Evolutionary conservation across 108 stramenopile species (phyloP).

Genomic region (Epithemia pelagica): DNA sequence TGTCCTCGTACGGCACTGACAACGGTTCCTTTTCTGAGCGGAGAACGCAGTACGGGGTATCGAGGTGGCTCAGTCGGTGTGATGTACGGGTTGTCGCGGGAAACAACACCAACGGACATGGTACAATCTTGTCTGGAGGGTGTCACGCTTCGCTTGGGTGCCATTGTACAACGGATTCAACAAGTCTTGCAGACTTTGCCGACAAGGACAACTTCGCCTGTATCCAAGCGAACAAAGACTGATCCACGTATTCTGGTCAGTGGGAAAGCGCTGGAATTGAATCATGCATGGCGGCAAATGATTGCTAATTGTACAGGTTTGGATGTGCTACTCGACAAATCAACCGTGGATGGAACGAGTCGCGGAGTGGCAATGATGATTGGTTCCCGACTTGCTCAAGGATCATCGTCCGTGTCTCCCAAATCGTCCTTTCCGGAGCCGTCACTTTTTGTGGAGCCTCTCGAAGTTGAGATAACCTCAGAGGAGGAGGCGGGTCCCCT

Average conservation of each 20-base stretch:
- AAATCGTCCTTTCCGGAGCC: no score
- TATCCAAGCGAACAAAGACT: background rate
- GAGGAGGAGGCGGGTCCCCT: no score
- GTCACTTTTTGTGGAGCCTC: no score
- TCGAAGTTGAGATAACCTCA: no score
- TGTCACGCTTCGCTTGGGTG: conserved; percentile 53
- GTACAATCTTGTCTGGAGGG: conserved; percentile 63
- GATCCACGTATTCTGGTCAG: conserved; percentile 46
- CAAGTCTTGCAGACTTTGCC: background rate
- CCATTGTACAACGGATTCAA: conserved; percentile 39
- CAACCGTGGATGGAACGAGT: conserved; percentile 61
- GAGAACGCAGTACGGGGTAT: conserved; percentile 75
- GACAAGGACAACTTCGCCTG: no score
- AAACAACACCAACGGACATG: conserved; percentile 49
- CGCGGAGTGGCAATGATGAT: conserved; percentile 63
- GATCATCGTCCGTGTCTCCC: conserved; percentile 7
- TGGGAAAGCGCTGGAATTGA: conserved; percentile 71
- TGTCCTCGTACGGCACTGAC: conserved; percentile 17
- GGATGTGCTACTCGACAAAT: conserved; percentile 48
- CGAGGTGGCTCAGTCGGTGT: conserved; percentile 62
- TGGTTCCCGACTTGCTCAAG: conserved; percentile 9
- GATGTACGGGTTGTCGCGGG: conserved; percentile 62
- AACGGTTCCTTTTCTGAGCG: conserved; percentile 67
- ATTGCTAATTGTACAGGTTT: conserved; percentile 56
- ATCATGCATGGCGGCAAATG: conserved; percentile 74